phyloP scores from a whole-genome alignment of 1,284 basidiomycete genomes.

The Abortiporus biennis region DNA sequence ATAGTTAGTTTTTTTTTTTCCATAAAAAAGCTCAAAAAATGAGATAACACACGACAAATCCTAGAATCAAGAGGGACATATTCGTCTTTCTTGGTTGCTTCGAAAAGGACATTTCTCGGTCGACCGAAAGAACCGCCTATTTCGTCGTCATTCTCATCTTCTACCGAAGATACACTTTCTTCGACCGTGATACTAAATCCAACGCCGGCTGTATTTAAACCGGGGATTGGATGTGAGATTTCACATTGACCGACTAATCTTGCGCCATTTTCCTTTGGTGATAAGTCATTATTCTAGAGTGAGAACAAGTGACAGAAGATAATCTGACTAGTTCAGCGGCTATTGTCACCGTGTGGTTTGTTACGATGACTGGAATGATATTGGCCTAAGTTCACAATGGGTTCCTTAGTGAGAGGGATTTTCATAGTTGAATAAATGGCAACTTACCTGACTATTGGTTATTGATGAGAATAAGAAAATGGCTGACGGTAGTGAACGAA shows the following conservation, averaged over 20 bases:
- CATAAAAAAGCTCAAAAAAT: not conserved
- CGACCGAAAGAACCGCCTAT: conserved; percentile 40
- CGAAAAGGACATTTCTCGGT: conserved; percentile 65
- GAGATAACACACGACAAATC: conserved; percentile 52
- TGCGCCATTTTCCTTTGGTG: conserved; percentile 63
- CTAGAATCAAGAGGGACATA: conserved; percentile 59
- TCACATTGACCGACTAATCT: conserved; percentile 93
- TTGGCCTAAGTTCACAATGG: conserved; percentile 57
- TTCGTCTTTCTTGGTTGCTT: conserved; percentile 42
- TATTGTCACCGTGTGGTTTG: conserved; percentile 96
- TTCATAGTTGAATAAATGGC: not conserved
- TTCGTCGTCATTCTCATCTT: too few species aligned
- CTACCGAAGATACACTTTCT: conserved; percentile 24
- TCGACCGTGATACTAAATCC: conserved; percentile 25
- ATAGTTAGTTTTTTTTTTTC: not conserved
- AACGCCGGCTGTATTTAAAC: too few species aligned
- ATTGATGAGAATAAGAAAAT: conserved; percentile 95
- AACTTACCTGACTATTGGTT: conserved; percentile 63
- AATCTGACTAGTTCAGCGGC: conserved; percentile 83
- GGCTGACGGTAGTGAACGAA: conserved; percentile 87
- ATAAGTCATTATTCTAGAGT: conserved; percentile 4
- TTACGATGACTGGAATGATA: conserved; percentile 88
- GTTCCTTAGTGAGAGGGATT: not conserved
- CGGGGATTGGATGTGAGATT: conserved; percentile 68
- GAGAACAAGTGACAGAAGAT: conserved; percentile 6